phyloP scores from a whole-genome alignment of 2,329 filamentous ascomycete species.

The Aspergillus pseudonomiae region DNA sequence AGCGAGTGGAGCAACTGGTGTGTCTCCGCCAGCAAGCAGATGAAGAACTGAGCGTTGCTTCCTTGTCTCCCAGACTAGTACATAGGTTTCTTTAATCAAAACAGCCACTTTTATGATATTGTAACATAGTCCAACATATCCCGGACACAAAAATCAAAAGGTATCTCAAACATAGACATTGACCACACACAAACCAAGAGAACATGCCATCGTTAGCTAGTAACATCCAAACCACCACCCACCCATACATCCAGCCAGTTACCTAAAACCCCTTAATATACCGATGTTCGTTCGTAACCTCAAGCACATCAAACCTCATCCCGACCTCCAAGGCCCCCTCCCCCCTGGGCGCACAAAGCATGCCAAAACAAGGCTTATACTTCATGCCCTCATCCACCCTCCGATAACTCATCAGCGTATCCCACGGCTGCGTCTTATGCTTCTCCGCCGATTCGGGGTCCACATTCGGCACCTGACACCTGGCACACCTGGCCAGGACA shows the following conservation, averaged over 20 bases:
- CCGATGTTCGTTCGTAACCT: constrained; percentile 60
- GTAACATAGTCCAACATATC: background rate
- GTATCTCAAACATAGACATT: background rate
- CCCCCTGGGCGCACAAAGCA: constrained; percentile 62
- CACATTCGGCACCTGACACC: constrained; percentile 68
- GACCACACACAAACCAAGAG: too few relatives aligned
- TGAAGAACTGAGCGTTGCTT: constrained; percentile 35
- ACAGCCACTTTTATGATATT: background rate
- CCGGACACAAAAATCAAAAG: background rate
- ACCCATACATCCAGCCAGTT: too few relatives aligned
- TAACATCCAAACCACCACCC: too few relatives aligned
- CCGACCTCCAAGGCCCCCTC: constrained; percentile 61
- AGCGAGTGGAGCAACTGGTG: constrained; percentile 76
- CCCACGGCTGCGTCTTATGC: constrained; percentile 63
- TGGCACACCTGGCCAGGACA: constrained; percentile 61
- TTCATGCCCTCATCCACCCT: constrained; percentile 62
- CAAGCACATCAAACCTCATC: constrained; percentile 60
- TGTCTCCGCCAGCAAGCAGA: constrained; percentile 46
- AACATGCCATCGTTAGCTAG: too few relatives aligned
- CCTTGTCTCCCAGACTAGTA: background rate
- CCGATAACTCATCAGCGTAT: constrained; percentile 63
- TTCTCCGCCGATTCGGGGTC: constrained; percentile 63
- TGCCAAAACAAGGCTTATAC: constrained; percentile 69
- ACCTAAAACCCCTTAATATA: constrained; percentile 50
- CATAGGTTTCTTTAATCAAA: background rate